Evolutionary conservation across 495 filamentous ascomycete genomes (phyloP).

Genomic region (Penicillium coffeae): DNA sequence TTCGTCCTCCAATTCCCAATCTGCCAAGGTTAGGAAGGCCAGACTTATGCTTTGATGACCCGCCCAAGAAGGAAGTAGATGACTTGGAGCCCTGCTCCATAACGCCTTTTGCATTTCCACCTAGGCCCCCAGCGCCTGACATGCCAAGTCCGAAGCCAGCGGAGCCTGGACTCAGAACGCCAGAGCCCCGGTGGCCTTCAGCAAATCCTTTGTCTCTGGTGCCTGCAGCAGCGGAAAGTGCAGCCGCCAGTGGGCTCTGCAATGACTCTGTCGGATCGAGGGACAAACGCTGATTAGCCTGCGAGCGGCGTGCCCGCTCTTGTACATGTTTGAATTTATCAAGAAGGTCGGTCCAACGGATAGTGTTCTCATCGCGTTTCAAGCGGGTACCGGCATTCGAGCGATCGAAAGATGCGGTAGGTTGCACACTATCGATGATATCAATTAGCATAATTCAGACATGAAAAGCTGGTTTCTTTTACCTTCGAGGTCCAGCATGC

Average conservation of each 20-base stretch:
- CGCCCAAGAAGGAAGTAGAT: slow-evolving; percentile 34
- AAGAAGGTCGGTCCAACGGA: slow-evolving; percentile 91
- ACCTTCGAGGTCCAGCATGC: slow-evolving; percentile 79
- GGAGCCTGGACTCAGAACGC: slow-evolving; percentile 10
- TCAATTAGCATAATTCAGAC: slow-evolving; percentile 7
- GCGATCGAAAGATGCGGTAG: slow-evolving; percentile 53
- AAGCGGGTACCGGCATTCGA: slow-evolving; percentile 58
- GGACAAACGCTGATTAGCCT: slow-evolving; percentile 33
- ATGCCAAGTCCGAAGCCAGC: slow-evolving; percentile 5
- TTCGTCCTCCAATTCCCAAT: slow-evolving; percentile 61
- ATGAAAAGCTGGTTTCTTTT: slow-evolving; percentile 14
- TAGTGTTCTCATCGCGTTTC: slow-evolving; percentile 79
- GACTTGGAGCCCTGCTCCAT: slow-evolving; percentile 1
- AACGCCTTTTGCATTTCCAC: background rate
- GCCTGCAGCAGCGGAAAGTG: slow-evolving; percentile 28
- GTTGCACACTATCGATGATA: slow-evolving; percentile 13
- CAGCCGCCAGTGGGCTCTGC: slow-evolving; percentile 27
- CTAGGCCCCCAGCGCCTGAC: slow-evolving; percentile 13
- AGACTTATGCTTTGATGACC: slow-evolving; percentile 54
- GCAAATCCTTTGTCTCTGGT: slow-evolving; percentile 42
- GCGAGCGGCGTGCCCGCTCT: slow-evolving; percentile 63
- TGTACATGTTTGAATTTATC: slow-evolving; percentile 92
- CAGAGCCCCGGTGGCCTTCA: slow-evolving; percentile 33
- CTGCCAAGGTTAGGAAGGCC: slow-evolving; percentile 68
- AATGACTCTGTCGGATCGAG: slow-evolving; percentile 23